Evolutionary conservation across 2,329 filamentous ascomycete genomes (phyloP), one percentile per base, ranked within the genome.

Genomic region (Apiospora arundinis): DNA sequence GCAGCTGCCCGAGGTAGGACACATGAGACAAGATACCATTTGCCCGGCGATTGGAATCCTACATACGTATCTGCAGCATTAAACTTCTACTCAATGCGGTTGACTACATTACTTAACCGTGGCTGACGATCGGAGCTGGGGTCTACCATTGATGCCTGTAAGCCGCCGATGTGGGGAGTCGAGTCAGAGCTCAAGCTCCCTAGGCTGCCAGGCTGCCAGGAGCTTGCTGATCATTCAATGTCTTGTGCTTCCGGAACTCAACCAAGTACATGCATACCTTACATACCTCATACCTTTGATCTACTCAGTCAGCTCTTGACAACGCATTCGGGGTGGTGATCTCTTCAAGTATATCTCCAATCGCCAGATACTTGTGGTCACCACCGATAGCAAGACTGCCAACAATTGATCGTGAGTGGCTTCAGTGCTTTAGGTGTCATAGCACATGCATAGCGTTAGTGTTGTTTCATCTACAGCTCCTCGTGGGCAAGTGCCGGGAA

Each of bases 401-500:
- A 45, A 2, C 42, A 45, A 45, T 16, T 45, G 42, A 45, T 45
- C 16, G 11, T 45, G 42, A 16, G 42, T 45, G 42, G 12, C 11
- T 45, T 12, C 4, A 45, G 11, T 18, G 3, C 21, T 8, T 5
- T 14, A n/a, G 8, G 32, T 11, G 18, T 32, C 56, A 40, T n/a
- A n/a, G 56, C 49, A 32, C 21, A 9, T 9, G 28, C 32, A 6
- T 12, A 9, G 28, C 28, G 56, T 63, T 63, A 63, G 56, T 63
- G 56, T 18, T n/a, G 56, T 63, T 63, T 63, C 56, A 63, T 40
- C 28, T n/a, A 4, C 14, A 21, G 25, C 28, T 32, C 56, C 40
- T 60, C 69, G 32, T 7, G 46, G 45, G 69, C 65, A 70, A 69
- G 70, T 71, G 67, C 67, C 70, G 70, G 70, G 67, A 69, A 48